Base-by-base conservation (phyloP, 345 rosid genomes). In the Corchorus capsularis region DNA sequence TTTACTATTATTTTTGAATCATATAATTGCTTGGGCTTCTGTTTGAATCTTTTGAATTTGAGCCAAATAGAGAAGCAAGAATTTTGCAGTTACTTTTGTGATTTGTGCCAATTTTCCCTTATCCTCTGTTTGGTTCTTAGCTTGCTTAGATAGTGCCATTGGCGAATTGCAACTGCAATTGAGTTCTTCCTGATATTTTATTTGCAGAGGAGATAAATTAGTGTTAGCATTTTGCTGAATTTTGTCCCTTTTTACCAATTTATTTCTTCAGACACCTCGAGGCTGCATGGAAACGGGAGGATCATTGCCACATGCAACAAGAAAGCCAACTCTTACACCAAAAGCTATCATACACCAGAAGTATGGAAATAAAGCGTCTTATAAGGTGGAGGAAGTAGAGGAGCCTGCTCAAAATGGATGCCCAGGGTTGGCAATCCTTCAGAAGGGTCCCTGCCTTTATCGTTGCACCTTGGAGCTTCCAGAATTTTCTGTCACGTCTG, bases 381-480 rank as follows among this genome's bases (percentile, higher is more conserved):
- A 89, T 69, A 86, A 45, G 39, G 79, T 86, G 15, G 97, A 95
- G 76, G 97, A 93, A 87, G 92, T 93, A 49, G 79, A 81, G 62
- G 97, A 90, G 61, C 72, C 83, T 77, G 37, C 81, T 73, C 88
- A 87, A 62, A 92, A 75, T 86, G 90, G 82, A 80, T 95, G 97
- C 77, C 98, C 97, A 7, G 99, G 98, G 13, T 86, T 95, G 75
- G 90, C 86, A 35, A 86, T 92, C 52, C 91, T 89, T 2, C 97
- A 84, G 35, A 95, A 92, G 80, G 90, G 94, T 13, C 97, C 98
- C 27, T 82, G 88, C 59, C 91, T 86, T 68, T 95, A 83, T 80
- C 89, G 92, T 12, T 93, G 98, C 86, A 81, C 73, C 76, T 89
- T 95, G 86, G 85, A 93, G 78, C 94, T 95, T 72, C 98, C 98